Evolutionary conservation across 1,139 yeast species (phyloP), one percentile per base, ranked within the genome.

Genomic region (Hyphopichia buzzinii): DNA sequence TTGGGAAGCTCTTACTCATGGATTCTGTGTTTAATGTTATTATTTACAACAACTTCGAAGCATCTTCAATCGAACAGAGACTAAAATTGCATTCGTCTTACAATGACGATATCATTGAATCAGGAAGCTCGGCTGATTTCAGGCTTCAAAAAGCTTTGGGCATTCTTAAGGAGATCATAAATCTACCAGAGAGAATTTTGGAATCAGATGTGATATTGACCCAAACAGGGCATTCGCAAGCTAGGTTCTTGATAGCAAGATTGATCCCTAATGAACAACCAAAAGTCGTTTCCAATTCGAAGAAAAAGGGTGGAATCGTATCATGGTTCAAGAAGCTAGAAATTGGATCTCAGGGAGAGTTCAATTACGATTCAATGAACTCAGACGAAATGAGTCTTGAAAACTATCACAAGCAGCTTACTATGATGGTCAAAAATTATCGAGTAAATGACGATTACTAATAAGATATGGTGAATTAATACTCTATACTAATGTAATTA

Each of bases 191-290:
- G 12, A 38, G 44, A 30, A 37, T 31, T 15, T 11, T 42, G 33
- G 42, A 31, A 5, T 58, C 66, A 1, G 54, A 48, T 35, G 43
- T 43, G 22, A 49, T 64, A 4, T 39, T 66, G 3, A 64, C 72
- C 1, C 64, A 64, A 35, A 49, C 52, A 14, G 47, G 48, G 8
- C 71, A 66, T 42, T 65, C 72, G 0, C 72, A 66, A 38, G 50
- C 63, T 0, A 43, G 72, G 31, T 66, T 48, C 39, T 47, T 66
- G 17, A 29, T 54, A 0, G 52, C 71, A 2, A 43, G 67, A 35
- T 44, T 65, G 25, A 55, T 54, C 35, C 64, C 67, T 12, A 21
- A 4, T 16, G 32, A 30, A 12, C 27, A 50, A 26, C 35, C 14
- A 8, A 5, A 23, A 22, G 28, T 8, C 35, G 30, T 17, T 11